phyloP scores from a whole-genome alignment of 371 early-diverging fungal genomes.

The Rhizopus delemar region DNA sequence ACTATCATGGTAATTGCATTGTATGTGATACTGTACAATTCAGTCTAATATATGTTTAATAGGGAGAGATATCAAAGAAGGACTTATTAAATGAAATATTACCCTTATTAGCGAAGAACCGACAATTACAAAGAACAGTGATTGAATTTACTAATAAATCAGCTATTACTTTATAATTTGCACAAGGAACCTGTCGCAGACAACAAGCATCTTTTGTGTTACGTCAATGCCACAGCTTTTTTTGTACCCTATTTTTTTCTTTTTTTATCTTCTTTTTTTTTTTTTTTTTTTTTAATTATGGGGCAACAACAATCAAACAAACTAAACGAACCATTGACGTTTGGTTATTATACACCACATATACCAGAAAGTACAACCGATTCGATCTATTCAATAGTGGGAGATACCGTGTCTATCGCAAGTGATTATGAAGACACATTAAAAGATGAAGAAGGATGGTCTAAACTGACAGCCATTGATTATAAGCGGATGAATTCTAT shows the following conservation, averaged over 20 bases:
- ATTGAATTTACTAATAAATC: slow-evolving; percentile 32
- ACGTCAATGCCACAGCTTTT: slow-evolving; percentile 7
- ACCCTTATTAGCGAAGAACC: slow-evolving; percentile 42
- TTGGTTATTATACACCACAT: slow-evolving; percentile 42
- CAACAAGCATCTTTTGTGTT: slow-evolving; percentile 12
- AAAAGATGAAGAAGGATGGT: slow-evolving; percentile 30
- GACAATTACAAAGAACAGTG: slow-evolving; percentile 47
- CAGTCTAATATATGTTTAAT: background rate
- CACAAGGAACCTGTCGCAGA: slow-evolving; percentile 20
- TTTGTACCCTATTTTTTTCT: slow-evolving; percentile 9
- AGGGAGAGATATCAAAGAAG: slow-evolving; percentile 46
- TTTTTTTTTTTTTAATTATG: slow-evolving; percentile 4
- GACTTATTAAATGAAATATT: slow-evolving; percentile 45
- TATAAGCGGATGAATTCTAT: slow-evolving; percentile 18
- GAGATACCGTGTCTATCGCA: background rate
- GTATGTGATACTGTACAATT: background rate
- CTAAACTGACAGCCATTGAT: slow-evolving; percentile 29
- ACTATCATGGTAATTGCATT: slow-evolving; percentile 27
- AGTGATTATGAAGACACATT: slow-evolving; percentile 11
- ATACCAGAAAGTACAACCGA: slow-evolving; percentile 20
- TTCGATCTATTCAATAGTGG: no score
- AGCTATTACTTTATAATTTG: no score
- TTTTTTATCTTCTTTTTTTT: background rate
- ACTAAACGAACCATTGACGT: slow-evolving; percentile 37
- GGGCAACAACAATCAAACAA: slow-evolving; percentile 38